Base-by-base conservation (phyloP, 441 rosid genomes). In the Aquilaria agallochum region DNA sequence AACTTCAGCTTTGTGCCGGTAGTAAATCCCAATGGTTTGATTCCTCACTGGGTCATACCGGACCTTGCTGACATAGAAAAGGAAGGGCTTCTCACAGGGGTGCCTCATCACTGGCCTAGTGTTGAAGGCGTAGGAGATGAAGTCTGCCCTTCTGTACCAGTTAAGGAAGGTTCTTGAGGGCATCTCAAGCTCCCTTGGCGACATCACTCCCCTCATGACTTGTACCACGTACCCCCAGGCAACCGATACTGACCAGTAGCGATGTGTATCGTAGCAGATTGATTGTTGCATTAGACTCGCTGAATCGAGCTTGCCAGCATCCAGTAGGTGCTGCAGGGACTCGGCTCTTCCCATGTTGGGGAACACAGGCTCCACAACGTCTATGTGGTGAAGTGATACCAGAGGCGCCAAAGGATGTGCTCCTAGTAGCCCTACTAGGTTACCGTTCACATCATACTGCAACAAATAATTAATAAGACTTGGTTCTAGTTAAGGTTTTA, bases 181-280 rank as follows among this genome's bases (percentile, higher is more conserved):
- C 84, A 78, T 86, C 61, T 91, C 99, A 0, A 91, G 93, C 72
- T 95, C 96, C 12, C 96, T 72, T 0, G 97, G 99, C 7, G 97
- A 89, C 47, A 83, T 71, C 11, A 89, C 68, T 53, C 94, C 94
- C 56, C 95, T 64, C 68, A 78, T 70, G 58, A 91, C 74, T 64
- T 89, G 96, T 15, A 94, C 92, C 2, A 76, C 90, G 8, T 78
- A 89, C n/a, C 99, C 96, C 96, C 99, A 86, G 0, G 96, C 87
- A 4, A 94, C 85, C 0, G 92, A 79, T 66, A 94, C 67, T 3
- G 96, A 81, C 96, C 99, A 91, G 55, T 48, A 77, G 44, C 79
- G 69, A 32, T 59, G 62, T 34, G 65, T 70, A 72, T 87, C 88
- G 6, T 91, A 91, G 89, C 96, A 87, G 56, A 89, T 81, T 13